Evolutionary conservation across 805 yeast species (phyloP).

Genomic region (Metschnikowia orientalis): DNA sequence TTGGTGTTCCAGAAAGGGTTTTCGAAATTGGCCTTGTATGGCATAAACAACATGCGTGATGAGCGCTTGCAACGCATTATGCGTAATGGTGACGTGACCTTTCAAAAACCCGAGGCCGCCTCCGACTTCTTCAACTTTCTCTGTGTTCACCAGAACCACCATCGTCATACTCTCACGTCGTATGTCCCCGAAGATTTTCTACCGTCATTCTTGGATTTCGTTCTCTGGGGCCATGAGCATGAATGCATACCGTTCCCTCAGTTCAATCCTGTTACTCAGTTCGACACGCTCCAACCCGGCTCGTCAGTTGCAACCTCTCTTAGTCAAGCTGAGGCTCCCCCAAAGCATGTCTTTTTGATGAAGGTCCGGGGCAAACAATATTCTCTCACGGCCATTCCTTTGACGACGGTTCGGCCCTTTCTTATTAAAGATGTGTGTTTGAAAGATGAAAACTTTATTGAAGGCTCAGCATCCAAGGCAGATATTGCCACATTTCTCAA

Average conservation of each 20-base stretch:
- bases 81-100: slow-evolving; percentile 73
- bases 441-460: slow-evolving; percentile 47
- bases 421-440: slow-evolving; percentile 63
- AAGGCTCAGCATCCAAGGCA: slow-evolving; percentile 56
- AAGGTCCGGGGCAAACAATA: slow-evolving; percentile 57
- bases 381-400: slow-evolving; percentile 53
- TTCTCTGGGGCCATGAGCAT: slow-evolving; percentile 98
- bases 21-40: slow-evolving; percentile 82
- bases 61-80: slow-evolving; percentile 82
- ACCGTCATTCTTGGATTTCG: slow-evolving; percentile 76
- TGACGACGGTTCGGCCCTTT: slow-evolving; percentile 79
- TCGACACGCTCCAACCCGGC: slow-evolving; percentile 86
- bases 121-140: slow-evolving; percentile 79
- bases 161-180: slow-evolving; percentile 72
- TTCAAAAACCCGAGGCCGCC: slow-evolving; percentile 60
- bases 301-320: slow-evolving; percentile 90
- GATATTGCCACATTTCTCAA: slow-evolving; percentile 59
- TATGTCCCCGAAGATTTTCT: slow-evolving; percentile 80
- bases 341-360: slow-evolving; percentile 70
- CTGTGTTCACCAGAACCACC: slow-evolving; percentile 90
- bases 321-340: slow-evolving; percentile 75
- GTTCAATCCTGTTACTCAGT: slow-evolving; percentile 55
- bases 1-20: slow-evolving; percentile 75
- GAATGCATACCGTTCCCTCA: slow-evolving; percentile 77
- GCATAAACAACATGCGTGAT: slow-evolving; percentile 83